These are phyloP conservation scores for Dipteronia dyeriana DNA, from an alignment of 345 rosid genomes.

Conservation along the genomic window DNA sequence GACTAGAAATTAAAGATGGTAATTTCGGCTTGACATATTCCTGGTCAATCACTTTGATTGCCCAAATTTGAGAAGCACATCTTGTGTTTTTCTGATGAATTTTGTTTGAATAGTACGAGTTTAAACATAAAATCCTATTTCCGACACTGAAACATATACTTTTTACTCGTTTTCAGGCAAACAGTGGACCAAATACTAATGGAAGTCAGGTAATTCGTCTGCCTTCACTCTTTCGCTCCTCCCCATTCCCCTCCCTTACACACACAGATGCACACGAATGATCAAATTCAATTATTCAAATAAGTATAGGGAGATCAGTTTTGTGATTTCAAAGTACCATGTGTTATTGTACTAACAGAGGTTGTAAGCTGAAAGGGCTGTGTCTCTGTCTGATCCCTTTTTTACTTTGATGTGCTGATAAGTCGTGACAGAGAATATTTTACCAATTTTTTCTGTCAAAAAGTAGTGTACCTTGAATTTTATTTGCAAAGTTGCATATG, in stretches of 20 bases:
- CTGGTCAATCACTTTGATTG: slow-evolving; percentile 8
- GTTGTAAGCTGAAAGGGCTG: background rate
- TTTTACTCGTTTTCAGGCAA: slow-evolving; percentile 60
- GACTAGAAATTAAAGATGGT: background rate
- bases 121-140: background rate
- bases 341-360: background rate
- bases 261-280: background rate
- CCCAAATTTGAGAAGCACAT: background rate
- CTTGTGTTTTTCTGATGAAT: background rate
- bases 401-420: background rate
- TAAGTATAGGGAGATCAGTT: background rate
- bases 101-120: background rate
- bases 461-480: background rate
- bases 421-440: background rate
- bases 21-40: background rate
- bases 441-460: background rate
- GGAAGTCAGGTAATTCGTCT: slow-evolving; percentile 74
- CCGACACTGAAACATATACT: background rate
- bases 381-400: background rate
- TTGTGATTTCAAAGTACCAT: background rate
- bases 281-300: background rate
- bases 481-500: background rate
- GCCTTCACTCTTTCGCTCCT: background rate
- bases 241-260: background rate
- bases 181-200: slow-evolving; percentile 85